These are phyloP conservation scores for Metschnikowia reukaufii DNA, from an alignment of 805 yeast genomes.

Conservation along the genomic window DNA sequence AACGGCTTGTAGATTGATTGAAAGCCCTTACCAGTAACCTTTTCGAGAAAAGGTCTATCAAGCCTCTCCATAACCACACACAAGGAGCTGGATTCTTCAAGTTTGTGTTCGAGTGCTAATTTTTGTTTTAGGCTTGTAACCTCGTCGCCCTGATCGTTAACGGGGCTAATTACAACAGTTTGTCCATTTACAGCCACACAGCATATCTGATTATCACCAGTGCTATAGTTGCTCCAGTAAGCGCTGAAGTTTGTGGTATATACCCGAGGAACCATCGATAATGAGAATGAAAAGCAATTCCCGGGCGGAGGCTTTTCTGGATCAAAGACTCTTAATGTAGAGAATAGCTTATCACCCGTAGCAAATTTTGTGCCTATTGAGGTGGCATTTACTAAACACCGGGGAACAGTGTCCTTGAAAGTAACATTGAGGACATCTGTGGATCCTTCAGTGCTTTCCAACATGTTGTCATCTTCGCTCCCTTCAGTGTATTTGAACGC, in stretches of 20 bases:
- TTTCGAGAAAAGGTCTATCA: constrained; percentile 35
- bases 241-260: constrained; percentile 24
- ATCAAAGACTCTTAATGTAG: constrained; percentile 30
- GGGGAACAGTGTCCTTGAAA: constrained; percentile 36
- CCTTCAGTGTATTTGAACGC: constrained; percentile 24
- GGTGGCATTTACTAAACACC: constrained; percentile 33
- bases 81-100: neutral
- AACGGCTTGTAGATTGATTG: constrained; percentile 36
- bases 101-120: constrained; percentile 11
- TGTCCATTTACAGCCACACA: constrained; percentile 43
- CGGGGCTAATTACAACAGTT: constrained; percentile 17
- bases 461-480: neutral
- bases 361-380: constrained; percentile 23
- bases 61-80: constrained; percentile 21
- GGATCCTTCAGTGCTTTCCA: neutral
- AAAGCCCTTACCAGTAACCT: constrained; percentile 43
- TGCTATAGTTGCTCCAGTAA: constrained; percentile 21
- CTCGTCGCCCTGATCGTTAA: constrained; percentile 17
- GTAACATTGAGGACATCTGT: constrained; percentile 11
- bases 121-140: constrained; percentile 15
- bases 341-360: constrained; percentile 38
- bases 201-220: constrained; percentile 16
- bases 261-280: constrained; percentile 36
- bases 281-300: constrained; percentile 17
- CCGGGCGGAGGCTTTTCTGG: constrained; percentile 2